Evolutionary conservation across 2,329 filamentous ascomycete species (phyloP), one percentile per base, ranked within the genome.

Genomic region (Exophiala viscosa): DNA sequence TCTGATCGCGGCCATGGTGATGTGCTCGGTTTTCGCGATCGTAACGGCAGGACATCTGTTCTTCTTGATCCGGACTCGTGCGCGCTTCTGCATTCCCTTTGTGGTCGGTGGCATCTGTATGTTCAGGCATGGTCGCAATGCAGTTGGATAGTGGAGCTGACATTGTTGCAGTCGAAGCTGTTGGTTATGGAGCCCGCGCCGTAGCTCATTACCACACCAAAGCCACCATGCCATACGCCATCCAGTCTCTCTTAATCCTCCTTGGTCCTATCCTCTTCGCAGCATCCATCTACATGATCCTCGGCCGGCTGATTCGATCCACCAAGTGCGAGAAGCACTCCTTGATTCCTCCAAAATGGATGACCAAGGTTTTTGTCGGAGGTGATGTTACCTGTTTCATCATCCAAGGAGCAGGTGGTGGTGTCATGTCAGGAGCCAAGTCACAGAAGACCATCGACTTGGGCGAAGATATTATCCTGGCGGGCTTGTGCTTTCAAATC

Each of bases 401-500:
- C 13, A 64, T 66, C n/a, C 69, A 72, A 42, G 48, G 68, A 2
- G 65, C 50, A 0, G 69, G 69, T 14, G 54, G 50, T 15, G 53
- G 54, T 14, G 15, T 60, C 17, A 20, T 57, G 7, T 39, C 56
- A 10, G 42, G 17, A 4, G 56, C 50, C n/a, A 41, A 48, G 3
- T 50, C 43, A 11, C 31, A 45, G 10, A 17, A 11, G 6, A 48
- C 33, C 9, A 36, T 58, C 14, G 38, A 59, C 5, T 8, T 34
- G 5, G 47, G 51, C 13, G 33, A 55, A 14, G 49, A 58, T 15
- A 55, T 61, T 32, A 75, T 85, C 14, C 66, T 84, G 5, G 76
- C 60, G 1, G 82, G 82, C 1, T 67, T 86, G 1, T 64, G 78
- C 31, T 64, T 84, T 11, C 82, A 86, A 61, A 71, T 85, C 15